Conservation (phyloP, 768 basidiomycete species). For the Tremella fuciformis region DNA sequence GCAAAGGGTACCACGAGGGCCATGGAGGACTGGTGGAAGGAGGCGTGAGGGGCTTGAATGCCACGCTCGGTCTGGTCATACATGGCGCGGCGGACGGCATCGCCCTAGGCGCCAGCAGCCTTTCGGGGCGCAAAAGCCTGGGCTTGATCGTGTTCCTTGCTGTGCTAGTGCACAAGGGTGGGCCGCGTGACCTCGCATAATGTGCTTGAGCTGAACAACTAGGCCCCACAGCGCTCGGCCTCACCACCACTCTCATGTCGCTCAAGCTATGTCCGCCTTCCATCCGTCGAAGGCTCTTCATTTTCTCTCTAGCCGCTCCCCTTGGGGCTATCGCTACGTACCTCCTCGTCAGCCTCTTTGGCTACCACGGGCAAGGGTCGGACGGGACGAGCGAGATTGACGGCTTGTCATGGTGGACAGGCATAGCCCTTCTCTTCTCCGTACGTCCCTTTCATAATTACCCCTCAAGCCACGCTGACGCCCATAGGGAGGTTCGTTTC, state of each 20-base stretch:
- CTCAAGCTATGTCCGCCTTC: conserved; percentile 65
- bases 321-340: conserved; percentile 76
- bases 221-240: conserved; percentile 89
- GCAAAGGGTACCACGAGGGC: conserved; percentile 4
- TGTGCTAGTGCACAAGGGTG: conserved; percentile 76
- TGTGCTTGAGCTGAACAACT: conserved; percentile 5
- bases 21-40: conserved; percentile 12
- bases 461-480: conserved; percentile 3
- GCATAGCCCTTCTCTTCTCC: conserved; percentile 75
- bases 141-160: conserved; percentile 87
- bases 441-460: conserved; percentile 56
- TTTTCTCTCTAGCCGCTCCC: conserved; percentile 83
- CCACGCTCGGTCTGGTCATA: conserved; percentile 79
- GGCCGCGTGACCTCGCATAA: too few species aligned
- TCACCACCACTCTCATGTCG: conserved; percentile 79
- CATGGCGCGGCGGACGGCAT: conserved; percentile 91
- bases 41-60: conserved; percentile 56
- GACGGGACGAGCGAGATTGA: conserved; percentile 42
- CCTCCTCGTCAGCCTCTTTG: conserved; percentile 57
- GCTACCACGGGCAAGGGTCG: conserved; percentile 17
- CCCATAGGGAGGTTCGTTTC: conserved; percentile 79
- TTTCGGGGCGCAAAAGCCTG: conserved; percentile 54
- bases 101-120: conserved; percentile 69
- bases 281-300: conserved; percentile 69
- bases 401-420: conserved; percentile 61